Percentiles rank a stretch among this genome's conserved stretches.
Evolutionary conservation across 768 basidiomycete species (phyloP).

Genomic region (Leccinum obscurum): DNA sequence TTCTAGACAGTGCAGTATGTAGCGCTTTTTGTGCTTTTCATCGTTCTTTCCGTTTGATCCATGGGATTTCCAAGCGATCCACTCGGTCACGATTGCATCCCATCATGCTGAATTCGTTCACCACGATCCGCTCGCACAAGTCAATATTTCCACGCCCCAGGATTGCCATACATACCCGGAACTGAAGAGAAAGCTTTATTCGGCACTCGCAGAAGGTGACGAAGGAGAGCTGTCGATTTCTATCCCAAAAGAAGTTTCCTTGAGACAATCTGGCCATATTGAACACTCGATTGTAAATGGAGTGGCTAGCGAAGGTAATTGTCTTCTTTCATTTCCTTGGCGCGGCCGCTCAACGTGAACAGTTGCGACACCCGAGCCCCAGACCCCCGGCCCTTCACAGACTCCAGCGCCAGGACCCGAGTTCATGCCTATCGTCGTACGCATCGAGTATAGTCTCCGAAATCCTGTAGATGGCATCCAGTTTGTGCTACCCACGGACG

Average conservation of each 20-base stretch:
- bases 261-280: conserved; percentile 58
- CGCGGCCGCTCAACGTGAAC: conserved; percentile 11
- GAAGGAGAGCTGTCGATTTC: conserved; percentile 94
- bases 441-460: conserved; percentile 77
- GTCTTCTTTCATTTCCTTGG: not conserved
- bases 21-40: conserved; percentile 4
- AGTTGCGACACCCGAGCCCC: conserved; percentile 85
- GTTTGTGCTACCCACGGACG: conserved; percentile 77
- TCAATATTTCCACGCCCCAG: conserved; percentile 63
- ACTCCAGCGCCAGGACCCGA: conserved; percentile 50
- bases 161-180: conserved; percentile 92
- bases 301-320: conserved; percentile 58
- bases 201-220: conserved; percentile 86
- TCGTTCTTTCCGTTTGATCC: conserved; percentile 26
- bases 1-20: conserved; percentile 83
- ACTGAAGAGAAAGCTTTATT: conserved; percentile 88
- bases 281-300: conserved; percentile 37
- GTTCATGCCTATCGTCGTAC: conserved; percentile 72
- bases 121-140: conserved; percentile 69
- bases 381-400: conserved; percentile 53
- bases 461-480: conserved; percentile 85
- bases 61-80: conserved; percentile 50
- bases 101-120: conserved; percentile 77
- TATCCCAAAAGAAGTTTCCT: conserved; percentile 70
- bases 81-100: conserved; percentile 70